phyloP scores from a whole-genome alignment of 371 early-diverging fungal genomes.

The Rhizopus stolonifer region DNA sequence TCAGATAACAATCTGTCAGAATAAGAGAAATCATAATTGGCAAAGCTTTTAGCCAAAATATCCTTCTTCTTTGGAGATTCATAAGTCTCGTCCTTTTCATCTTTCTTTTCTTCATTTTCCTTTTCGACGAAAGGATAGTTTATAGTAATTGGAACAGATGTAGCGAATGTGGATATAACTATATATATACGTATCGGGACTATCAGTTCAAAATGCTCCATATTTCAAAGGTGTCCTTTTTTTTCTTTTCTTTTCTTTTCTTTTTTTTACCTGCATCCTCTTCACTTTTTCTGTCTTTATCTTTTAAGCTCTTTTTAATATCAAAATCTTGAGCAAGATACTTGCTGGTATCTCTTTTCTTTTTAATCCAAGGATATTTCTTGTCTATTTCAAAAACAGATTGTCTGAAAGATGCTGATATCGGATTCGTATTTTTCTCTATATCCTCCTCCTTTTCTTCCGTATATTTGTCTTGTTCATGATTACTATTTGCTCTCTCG shows the following conservation, averaged over 20 bases:
- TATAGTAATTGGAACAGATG: constrained; percentile 28
- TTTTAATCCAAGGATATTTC: constrained; percentile 19
- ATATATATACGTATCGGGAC: too few species aligned
- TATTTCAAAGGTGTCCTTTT: too few species aligned
- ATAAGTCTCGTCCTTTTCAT: background rate
- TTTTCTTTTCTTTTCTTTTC: background rate
- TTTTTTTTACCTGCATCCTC: constrained; percentile 6
- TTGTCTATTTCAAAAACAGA: constrained; percentile 21
- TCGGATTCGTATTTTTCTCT: background rate
- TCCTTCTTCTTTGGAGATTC: constrained; percentile 12
- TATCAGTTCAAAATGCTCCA: too few species aligned
- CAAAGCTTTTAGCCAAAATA: constrained; percentile 24
- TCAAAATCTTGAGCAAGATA: constrained; percentile 25
- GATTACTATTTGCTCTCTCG: background rate
- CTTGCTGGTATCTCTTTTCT: constrained; percentile 22
- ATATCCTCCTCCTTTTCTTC: background rate
- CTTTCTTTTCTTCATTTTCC: background rate
- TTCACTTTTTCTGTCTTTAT: background rate
- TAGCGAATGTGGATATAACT: constrained; percentile 25
- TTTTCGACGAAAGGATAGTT: constrained; percentile 13
- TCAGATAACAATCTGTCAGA: constrained; percentile 25
- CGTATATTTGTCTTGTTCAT: background rate
- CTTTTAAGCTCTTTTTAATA: constrained; percentile 8
- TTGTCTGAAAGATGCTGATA: constrained; percentile 19
- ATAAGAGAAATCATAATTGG: constrained; percentile 25